Percentiles rank a stretch among this genome's conserved stretches.
Evolutionary conservation across 139 green algal genomes (phyloP).

Genomic region (Micractinium conductrix): DNA sequence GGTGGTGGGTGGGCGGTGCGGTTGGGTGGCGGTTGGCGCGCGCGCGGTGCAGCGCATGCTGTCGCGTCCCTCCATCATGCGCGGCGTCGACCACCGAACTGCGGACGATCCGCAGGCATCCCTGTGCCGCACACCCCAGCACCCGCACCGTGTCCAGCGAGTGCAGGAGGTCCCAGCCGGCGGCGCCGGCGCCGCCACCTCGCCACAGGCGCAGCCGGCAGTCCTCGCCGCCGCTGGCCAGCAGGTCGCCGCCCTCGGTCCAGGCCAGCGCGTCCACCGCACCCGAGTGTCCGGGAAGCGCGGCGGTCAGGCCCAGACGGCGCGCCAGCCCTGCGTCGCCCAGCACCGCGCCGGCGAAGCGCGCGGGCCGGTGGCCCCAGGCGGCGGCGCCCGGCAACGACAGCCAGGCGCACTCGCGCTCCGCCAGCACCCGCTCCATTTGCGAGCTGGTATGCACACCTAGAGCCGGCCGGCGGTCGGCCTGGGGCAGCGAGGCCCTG

Average conservation of each 20-base stretch:
- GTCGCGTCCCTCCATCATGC: too few relatives aligned
- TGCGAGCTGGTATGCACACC: too few relatives aligned
- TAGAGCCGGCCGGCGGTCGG: background rate
- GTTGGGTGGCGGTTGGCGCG: background rate
- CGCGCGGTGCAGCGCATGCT: background rate
- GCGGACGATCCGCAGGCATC: background rate
- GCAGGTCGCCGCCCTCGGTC: constrained; percentile 9
- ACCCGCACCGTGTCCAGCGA: constrained; percentile 22
- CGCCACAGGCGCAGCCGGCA: constrained; percentile 36
- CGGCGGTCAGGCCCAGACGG: background rate
- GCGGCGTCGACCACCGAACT: background rate
- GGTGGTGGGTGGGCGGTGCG: too few relatives aligned
- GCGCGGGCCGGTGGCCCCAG: constrained; percentile 18
- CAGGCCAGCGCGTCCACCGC: constrained; percentile 1
- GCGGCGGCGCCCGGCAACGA: constrained; percentile 10
- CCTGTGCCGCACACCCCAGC: too few relatives aligned
- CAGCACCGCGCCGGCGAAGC: background rate
- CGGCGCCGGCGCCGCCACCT: too few relatives aligned
- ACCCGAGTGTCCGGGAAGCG: constrained; percentile 19
- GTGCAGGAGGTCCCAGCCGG: constrained; percentile 13
- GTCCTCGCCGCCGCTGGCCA: constrained; percentile 31
- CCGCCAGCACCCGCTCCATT: background rate
- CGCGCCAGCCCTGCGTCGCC: constrained; percentile 13
- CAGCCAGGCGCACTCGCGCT: constrained; percentile 7
- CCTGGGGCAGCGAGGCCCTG: too few relatives aligned